Evolutionary conservation across 257 asterid genomes (phyloP).

Genomic region (Solanum virginianum): DNA sequence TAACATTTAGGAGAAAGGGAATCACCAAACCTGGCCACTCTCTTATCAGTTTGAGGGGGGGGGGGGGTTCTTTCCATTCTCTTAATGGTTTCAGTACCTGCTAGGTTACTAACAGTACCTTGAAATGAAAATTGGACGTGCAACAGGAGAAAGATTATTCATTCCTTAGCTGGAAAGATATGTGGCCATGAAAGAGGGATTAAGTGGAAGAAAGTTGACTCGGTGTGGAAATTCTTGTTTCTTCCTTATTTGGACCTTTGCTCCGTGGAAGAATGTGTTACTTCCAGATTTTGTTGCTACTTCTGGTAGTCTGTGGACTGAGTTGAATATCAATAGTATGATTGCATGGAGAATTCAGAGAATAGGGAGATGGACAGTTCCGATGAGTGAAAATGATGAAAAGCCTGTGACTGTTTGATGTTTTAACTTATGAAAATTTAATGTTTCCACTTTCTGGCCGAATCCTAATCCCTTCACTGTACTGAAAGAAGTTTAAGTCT

Average conservation of each 20-base stretch:
- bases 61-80: background rate
- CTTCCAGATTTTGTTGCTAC: background rate
- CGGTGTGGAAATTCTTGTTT: background rate
- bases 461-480: background rate
- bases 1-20: background rate
- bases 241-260: background rate
- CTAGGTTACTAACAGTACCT: background rate
- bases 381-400: background rate
- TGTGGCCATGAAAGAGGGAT: background rate
- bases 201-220: background rate
- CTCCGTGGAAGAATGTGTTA: background rate
- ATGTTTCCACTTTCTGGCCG: background rate
- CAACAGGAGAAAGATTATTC: background rate
- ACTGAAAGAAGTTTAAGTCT: background rate
- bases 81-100: background rate
- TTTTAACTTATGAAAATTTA: background rate
- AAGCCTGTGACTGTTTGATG: background rate
- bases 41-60: background rate
- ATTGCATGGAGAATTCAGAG: background rate
- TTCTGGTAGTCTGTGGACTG: background rate
- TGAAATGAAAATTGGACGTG: background rate
- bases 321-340: background rate
- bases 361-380: background rate
- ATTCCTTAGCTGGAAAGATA: background rate
- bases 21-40: background rate